These are phyloP conservation scores for Arabis hirsuta DNA, from an alignment of 345 rosid genomes.

Conservation along the genomic window DNA sequence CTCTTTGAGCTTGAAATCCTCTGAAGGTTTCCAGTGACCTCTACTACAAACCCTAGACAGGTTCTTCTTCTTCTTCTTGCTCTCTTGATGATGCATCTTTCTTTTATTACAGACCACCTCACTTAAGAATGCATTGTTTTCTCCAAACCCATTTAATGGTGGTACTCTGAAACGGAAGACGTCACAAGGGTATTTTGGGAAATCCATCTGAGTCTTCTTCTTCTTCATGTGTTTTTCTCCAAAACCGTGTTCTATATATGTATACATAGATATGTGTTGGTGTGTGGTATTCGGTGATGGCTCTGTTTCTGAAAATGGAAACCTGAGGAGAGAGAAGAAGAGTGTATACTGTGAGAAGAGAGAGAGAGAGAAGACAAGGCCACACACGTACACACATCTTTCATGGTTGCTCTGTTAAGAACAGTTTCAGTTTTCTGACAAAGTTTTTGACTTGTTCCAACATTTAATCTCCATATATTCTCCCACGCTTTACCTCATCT, in stretches of 20 bases:
- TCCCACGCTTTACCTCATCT: constrained; percentile 35
- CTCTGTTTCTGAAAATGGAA: constrained; percentile 25
- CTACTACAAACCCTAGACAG: constrained; percentile 23
- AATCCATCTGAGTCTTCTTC: constrained; percentile 24
- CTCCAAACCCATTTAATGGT: constrained; percentile 30
- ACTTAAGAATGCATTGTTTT: constrained; percentile 23
- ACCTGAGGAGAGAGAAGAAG: constrained; percentile 12
- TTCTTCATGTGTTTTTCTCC: not conserved
- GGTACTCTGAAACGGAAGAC: constrained; percentile 20
- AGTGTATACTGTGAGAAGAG: not conserved
- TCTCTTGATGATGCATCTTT: constrained; percentile 32
- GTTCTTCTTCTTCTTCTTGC: not conserved
- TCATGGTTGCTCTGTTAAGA: constrained; percentile 39
- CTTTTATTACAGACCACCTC: constrained; percentile 17
- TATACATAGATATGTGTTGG: not conserved
- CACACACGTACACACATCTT: constrained; percentile 39
- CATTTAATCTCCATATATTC: constrained; percentile 26
- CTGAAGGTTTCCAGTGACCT: constrained; percentile 38
- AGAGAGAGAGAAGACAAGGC: not conserved
- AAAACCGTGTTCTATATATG: constrained; percentile 26
- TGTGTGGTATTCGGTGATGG: constrained; percentile 7
- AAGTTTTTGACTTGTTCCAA: constrained; percentile 36
- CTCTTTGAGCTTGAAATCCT: constrained; percentile 45
- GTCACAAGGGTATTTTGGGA: constrained; percentile 31
- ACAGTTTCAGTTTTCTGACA: constrained; percentile 42